Base-by-base conservation (phyloP, 2,329 filamentous ascomycete genomes). In the Fusarium liriodendri region DNA sequence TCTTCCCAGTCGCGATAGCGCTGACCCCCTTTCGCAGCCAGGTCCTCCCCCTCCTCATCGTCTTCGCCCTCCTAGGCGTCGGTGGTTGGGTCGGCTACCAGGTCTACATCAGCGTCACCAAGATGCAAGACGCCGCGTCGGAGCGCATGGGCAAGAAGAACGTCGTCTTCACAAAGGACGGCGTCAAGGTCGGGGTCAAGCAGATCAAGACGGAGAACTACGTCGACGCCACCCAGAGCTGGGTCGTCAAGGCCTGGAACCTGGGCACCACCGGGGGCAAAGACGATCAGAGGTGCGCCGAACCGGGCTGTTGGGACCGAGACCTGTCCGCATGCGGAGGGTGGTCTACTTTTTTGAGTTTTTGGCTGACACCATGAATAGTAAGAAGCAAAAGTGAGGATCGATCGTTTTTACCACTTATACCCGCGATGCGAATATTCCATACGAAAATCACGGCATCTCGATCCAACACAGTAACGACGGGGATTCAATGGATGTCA, bases 91-190 rank as follows among this genome's bases (percentile, higher is more conserved):
- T 95, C 67, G 88, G 89, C 70, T 95, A 94, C 82, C 91, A 94
- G 70, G 88, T 95, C 80, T 95, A 93, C 83, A 82, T 93, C 64
- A 91, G 90, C 82, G 87, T 89, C 64, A 87, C 86, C 83, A 88
- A 93, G 81, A 91, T 95, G 77, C 88, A 89, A 70, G 85, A 89
- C 69, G 87, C 89, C 67, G 92, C 93, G 55, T 89, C 88, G 58
- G 87, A 92, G 82, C 90, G 90, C 79, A 93, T 95, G 89, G 90
- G 92, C 81, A 90, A 90, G 84, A 93, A 93, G 85, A 93, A 95
- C 80, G 89, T 95, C 66, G 86, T 90, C 45, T 93, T 95, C 82
- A 92, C 91, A 42, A 94, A 93, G 80, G 93, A 95, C 66, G 93
- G 93, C 64, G 84, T 94, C 70, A 89, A 89, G 69, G 92, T 95